Evolutionary conservation across 768 basidiomycete genomes (phyloP), one percentile per base, ranked within the genome.

Genomic region (Chalciporus chontae): DNA sequence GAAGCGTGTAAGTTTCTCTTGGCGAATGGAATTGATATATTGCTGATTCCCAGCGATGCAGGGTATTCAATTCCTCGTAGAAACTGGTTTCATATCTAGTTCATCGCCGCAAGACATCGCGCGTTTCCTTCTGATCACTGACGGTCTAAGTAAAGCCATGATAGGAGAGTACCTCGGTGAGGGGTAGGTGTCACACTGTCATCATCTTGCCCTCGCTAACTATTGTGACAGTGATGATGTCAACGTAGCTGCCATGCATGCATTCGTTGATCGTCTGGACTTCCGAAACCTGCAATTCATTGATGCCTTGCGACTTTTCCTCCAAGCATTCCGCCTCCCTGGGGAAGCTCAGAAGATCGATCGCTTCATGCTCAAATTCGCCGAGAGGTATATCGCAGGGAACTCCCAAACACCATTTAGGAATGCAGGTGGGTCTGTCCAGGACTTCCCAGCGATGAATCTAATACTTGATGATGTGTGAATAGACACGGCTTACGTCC

Each of bases 311-410:
- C 82, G 96, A 18, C 63, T 82, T 50, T 97, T 96, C 71, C 72
- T 99, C 23, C 96, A 99, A 67, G 81, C 92, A 4, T 98, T 98
- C 80, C 89, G 96, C 42, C 79, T 99, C 17, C 96, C 96, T 7
- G 96, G 96, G 39, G 96, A 99, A 70, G 76, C 93, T 0, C 96
- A 99, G 69, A 98, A 98, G 72, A 98, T 99, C 58, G 96, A 99
- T 77, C 85, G 96, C 8, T 98, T 83, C 72, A 94, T 99, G 92
- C 81, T 98, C 47, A 99, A 99, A 69, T 99, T 97, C 62, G 95
- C 96, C 8, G 94, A 98, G 66, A 82, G 94, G 31, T 99, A 93
- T 66, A 93, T 97, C 54, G 90, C 85, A 11, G 86, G 85, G 48
- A 97, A 98, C 66, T 70, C 83, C 0, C 80, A 85, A 57, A 89